Evolutionary conservation across 2,329 filamentous ascomycete genomes (phyloP).

Genomic region (Biscogniauxia marginata): DNA sequence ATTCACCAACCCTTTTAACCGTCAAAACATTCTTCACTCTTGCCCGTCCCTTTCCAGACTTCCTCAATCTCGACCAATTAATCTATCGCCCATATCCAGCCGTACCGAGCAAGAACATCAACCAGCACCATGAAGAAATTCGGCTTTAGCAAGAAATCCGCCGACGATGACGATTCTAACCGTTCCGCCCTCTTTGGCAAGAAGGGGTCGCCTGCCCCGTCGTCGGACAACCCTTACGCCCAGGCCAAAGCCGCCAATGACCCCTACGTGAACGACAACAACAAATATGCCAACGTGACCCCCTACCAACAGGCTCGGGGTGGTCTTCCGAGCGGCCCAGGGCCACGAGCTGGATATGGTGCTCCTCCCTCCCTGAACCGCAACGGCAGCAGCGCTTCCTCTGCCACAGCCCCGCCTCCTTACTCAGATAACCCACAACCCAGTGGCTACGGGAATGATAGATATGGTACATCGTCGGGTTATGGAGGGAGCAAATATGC

Average conservation of each 20-base stretch:
- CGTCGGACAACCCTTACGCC: constrained; percentile 58
- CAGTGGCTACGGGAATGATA: constrained; percentile 30
- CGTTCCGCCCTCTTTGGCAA: constrained; percentile 55
- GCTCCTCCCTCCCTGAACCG: constrained; percentile 21
- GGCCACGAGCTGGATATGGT: constrained; percentile 30
- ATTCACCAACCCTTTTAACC: constrained; percentile 12
- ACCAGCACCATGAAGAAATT: constrained; percentile 56
- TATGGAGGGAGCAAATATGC: constrained; percentile 58
- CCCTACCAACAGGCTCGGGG: constrained; percentile 45
- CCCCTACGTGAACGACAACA: constrained; percentile 53
- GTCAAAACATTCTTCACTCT: constrained; percentile 1
- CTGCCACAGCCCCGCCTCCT: constrained; percentile 35
- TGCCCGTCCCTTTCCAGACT: constrained; percentile 1
- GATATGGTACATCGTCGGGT: constrained; percentile 37
- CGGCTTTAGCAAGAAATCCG: constrained; percentile 55
- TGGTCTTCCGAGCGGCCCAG: constrained; percentile 39
- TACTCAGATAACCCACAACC: constrained; percentile 28
- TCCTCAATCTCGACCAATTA: background rate
- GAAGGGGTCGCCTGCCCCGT: constrained; percentile 46
- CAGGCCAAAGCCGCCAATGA: constrained; percentile 46
- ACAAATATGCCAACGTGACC: constrained; percentile 40
- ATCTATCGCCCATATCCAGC: constrained; percentile 9
- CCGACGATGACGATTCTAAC: constrained; percentile 48
- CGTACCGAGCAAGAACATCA: constrained; percentile 2
- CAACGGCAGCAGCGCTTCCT: constrained; percentile 24